A percentile compares a stretch with the other conserved stretches of the same genome.
phyloP scores from a whole-genome alignment of 2,329 filamentous ascomycete species.

The Aplosporella prunicola region DNA sequence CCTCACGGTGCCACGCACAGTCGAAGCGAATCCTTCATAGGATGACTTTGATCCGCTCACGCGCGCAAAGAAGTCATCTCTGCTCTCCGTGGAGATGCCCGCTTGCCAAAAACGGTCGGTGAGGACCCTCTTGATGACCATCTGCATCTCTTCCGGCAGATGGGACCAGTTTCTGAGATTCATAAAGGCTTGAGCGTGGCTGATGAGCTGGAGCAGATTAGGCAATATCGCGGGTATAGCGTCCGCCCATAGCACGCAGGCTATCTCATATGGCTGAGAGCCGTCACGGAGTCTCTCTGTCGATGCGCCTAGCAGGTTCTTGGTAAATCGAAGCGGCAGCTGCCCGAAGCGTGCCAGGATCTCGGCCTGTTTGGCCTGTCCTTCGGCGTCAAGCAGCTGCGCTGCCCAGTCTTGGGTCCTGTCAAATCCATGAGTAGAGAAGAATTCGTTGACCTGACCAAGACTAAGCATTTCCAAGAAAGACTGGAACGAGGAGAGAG shows the following conservation, averaged over 20 bases:
- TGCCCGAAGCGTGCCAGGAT: conserved; percentile 67
- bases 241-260: conserved; percentile 75
- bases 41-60: conserved; percentile 83
- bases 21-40: conserved; percentile 87
- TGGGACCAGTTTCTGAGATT: conserved; percentile 76
- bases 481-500: conserved; percentile 62
- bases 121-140: conserved; percentile 70
- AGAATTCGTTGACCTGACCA: conserved; percentile 70
- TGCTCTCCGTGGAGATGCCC: conserved; percentile 88
- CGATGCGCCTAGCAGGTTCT: conserved; percentile 84
- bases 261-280: conserved; percentile 62
- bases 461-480: conserved; percentile 77
- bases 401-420: conserved; percentile 75
- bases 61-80: conserved; percentile 90
- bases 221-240: conserved; percentile 75
- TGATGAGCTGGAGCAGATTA: conserved; percentile 73
- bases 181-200: conserved; percentile 84
- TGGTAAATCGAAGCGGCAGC: conserved; percentile 76
- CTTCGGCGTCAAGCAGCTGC: conserved; percentile 67
- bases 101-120: conserved; percentile 98
- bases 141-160: conserved; percentile 64
- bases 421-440: conserved; percentile 63
- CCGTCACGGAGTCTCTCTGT: conserved; percentile 78
- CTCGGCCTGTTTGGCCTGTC: conserved; percentile 65
- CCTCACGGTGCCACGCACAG: conserved; percentile 78